A percentile compares a stretch with the other conserved stretches of the same genome.
Conservation (phyloP, 179 eudicot species). For the Pouteria campechiana region DNA sequence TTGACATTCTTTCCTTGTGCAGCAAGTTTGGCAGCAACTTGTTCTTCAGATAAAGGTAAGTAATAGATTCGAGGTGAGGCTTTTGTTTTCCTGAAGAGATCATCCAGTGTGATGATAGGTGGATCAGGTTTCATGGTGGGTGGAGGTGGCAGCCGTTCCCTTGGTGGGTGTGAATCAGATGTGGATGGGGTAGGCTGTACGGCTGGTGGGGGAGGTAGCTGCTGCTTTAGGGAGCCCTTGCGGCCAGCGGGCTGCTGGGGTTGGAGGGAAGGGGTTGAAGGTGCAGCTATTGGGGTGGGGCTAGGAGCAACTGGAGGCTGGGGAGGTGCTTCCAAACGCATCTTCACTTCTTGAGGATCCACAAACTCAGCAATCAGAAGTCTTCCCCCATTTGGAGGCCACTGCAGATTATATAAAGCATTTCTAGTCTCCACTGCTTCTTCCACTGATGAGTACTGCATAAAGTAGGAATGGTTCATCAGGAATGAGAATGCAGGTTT, state of each 20-base stretch:
- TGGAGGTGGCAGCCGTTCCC: constrained; percentile 35
- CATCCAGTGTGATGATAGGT: constrained; percentile 78
- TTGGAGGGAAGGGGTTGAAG: constrained; percentile 14
- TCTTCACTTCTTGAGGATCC: constrained; percentile 76
- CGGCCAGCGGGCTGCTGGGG: constrained; percentile 42
- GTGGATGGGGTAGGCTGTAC: constrained; percentile 25
- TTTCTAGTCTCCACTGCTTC: constrained; percentile 89
- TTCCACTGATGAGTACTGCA: constrained; percentile 75
- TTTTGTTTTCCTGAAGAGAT: constrained; percentile 81
- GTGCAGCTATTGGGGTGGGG: constrained; percentile 6
- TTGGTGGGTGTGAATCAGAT: constrained; percentile 27
- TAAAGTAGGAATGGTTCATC: no score
- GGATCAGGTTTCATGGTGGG: constrained; percentile 49
- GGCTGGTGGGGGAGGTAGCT: constrained; percentile 37
- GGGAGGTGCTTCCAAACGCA: constrained; percentile 38
- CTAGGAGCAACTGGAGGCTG: constrained; percentile 40
- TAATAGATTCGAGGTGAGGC: constrained; percentile 86
- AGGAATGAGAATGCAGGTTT: no score
- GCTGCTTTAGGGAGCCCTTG: constrained; percentile 30
- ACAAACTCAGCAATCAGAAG: constrained; percentile 72
- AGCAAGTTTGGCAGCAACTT: constrained; percentile 46
- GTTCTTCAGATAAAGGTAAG: constrained; percentile 74
- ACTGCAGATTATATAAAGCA: constrained; percentile 78
- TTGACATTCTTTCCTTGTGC: constrained; percentile 26
- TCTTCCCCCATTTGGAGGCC: constrained; percentile 93